Percentiles rank a stretch among this genome's conserved stretches.
phyloP scores from a whole-genome alignment of 805 yeast species.

The Maudiozyma bulderi region DNA sequence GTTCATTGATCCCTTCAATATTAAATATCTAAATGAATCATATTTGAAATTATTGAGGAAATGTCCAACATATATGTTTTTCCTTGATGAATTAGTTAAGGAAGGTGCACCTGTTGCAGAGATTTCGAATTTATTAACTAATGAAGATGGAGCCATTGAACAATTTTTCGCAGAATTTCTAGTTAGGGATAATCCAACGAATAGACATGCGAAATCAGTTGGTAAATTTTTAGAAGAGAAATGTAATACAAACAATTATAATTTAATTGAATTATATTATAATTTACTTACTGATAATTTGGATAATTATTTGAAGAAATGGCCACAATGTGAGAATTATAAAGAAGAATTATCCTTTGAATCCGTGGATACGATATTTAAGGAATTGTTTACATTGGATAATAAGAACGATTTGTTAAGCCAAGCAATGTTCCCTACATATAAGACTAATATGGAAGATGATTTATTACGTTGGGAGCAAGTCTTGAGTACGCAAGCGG shows the following conservation, averaged over 20 bases:
- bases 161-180: conserved; percentile 27
- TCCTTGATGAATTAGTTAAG: conserved; percentile 24
- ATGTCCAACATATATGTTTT: conserved; percentile 29
- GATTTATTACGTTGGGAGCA: conserved; percentile 26
- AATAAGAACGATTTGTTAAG: conserved; percentile 25
- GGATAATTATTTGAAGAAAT: conserved; percentile 13
- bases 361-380: conserved; percentile 26
- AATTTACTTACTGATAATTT: conserved; percentile 20
- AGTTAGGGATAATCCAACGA: conserved; percentile 28
- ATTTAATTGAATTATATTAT: conserved; percentile 25
- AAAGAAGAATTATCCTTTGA: conserved; percentile 19
- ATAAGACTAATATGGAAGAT: conserved; percentile 25
- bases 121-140: conserved; percentile 17
- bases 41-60: conserved; percentile 20
- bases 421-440: conserved; percentile 26
- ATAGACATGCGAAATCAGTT: conserved; percentile 23
- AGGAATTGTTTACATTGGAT: conserved; percentile 27
- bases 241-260: conserved; percentile 20
- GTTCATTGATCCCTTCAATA: conserved; percentile 28
- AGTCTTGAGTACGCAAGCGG: conserved; percentile 10
- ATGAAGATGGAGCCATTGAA: conserved; percentile 18
- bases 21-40: conserved; percentile 19
- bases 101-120: conserved; percentile 22
- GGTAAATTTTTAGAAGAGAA: conserved; percentile 18
- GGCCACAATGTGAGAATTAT: conserved; percentile 20